Conservation (phyloP, 192 early-diverging fungal species). For the Umbelopsis vinacea region DNA sequence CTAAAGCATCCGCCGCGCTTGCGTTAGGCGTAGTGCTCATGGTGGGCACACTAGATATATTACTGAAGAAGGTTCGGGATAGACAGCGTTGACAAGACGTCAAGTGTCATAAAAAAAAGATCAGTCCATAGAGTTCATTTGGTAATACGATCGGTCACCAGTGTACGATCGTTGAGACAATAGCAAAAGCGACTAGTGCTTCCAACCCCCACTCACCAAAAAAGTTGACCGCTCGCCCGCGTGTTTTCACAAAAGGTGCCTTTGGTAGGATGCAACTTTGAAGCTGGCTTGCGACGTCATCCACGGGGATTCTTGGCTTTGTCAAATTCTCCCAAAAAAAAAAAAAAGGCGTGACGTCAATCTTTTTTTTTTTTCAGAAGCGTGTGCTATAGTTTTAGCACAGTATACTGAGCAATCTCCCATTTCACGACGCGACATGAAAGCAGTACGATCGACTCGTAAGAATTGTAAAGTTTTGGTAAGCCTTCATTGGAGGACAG, state of each 20-base stretch:
- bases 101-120: not conserved
- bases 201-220: slow-evolving; percentile 19
- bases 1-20: slow-evolving; percentile 14
- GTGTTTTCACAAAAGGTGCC: slow-evolving; percentile 11
- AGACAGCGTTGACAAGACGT: not conserved
- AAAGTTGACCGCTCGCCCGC: slow-evolving; percentile 23
- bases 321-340: not conserved
- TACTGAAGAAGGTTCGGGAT: not conserved
- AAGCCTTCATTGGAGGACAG: not conserved
- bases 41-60: not conserved
- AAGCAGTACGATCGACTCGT: not conserved
- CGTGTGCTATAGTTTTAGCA: too few species aligned
- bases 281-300: slow-evolving; percentile 18
- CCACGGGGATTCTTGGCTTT: not conserved
- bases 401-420: not conserved
- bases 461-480: slow-evolving; percentile 12
- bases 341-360: not conserved
- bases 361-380: not conserved
- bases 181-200: not conserved
- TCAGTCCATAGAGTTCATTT: not conserved
- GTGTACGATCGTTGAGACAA: not conserved
- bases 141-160: not conserved
- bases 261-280: not conserved
- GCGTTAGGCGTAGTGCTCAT: slow-evolving; percentile 18
- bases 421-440: not conserved